phyloP scores from a whole-genome alignment of 2,329 filamentous ascomycete genomes.

The Neonectria ditissima region DNA sequence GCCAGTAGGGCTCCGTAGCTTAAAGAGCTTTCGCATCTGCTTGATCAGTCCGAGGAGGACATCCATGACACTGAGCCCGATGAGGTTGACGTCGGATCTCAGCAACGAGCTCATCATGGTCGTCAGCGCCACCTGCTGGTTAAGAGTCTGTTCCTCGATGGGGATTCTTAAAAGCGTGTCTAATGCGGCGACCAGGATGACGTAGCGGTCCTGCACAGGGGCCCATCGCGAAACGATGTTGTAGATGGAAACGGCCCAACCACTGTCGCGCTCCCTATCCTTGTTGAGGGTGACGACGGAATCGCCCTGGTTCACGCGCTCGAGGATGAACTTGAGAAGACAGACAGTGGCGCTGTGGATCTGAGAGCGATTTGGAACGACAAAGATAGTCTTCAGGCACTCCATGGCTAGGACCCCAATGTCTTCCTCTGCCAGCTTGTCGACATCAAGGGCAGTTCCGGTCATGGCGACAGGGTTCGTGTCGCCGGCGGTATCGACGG shows the following conservation, averaged over 20 bases:
- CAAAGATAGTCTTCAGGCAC: conserved; percentile 87
- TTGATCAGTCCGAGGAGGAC: conserved; percentile 86
- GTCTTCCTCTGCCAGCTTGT: conserved; percentile 90
- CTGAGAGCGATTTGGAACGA: conserved; percentile 83
- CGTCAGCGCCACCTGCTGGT: conserved; percentile 79
- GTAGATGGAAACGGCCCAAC: conserved; percentile 87
- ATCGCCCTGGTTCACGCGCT: conserved; percentile 65
- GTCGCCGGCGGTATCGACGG: conserved; percentile 71
- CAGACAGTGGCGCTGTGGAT: conserved; percentile 81
- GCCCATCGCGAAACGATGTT: conserved; percentile 86
- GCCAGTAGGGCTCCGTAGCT: conserved; percentile 62
- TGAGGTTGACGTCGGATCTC: conserved; percentile 90
- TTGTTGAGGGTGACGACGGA: conserved; percentile 63
- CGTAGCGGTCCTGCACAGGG: conserved; percentile 93
- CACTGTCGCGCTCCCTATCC: conserved; percentile 60
- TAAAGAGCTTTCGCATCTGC: conserved; percentile 82
- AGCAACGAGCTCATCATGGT: conserved; percentile 85
- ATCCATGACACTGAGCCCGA: conserved; percentile 96
- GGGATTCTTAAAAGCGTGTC: conserved; percentile 78
- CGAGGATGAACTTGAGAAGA: conserved; percentile 79
- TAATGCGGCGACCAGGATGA: conserved; percentile 85
- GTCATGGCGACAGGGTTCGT: conserved; percentile 79
- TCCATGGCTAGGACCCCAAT: conserved; percentile 86
- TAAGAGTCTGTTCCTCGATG: conserved; percentile 76
- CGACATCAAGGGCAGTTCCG: conserved; percentile 86